Evolutionary conservation across 305 asterid species (phyloP).

Genomic region (Solanum chacoense): DNA sequence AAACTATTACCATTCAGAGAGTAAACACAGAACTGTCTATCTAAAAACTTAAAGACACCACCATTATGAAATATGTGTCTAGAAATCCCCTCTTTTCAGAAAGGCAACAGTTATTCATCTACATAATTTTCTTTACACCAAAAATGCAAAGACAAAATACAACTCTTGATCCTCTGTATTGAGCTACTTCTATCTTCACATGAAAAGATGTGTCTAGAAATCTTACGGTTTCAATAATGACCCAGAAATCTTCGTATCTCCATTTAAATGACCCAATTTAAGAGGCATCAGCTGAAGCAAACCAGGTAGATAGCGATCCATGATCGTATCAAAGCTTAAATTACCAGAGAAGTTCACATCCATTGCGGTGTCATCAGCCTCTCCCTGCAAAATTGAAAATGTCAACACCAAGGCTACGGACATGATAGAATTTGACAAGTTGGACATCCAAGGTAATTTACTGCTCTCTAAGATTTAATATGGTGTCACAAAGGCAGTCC

Average conservation of each 20-base stretch:
- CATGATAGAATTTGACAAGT: background rate
- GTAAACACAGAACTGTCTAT: background rate
- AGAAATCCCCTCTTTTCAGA: slow-evolving; percentile 15
- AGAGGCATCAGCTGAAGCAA: slow-evolving; percentile 69
- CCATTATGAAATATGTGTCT: background rate
- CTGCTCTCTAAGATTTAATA: background rate
- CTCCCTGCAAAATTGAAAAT: slow-evolving; percentile 57
- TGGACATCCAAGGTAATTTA: background rate
- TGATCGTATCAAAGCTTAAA: slow-evolving; percentile 70
- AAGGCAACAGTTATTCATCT: background rate
- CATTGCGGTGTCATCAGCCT: slow-evolving; percentile 90
- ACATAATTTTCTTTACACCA: background rate
- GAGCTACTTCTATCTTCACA: background rate
- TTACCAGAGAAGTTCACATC: slow-evolving; percentile 97
- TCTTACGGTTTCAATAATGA: slow-evolving; percentile 93
- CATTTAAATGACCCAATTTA: slow-evolving; percentile 80
- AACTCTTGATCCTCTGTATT: background rate
- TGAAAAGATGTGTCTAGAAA: slow-evolving; percentile 10
- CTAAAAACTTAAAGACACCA: background rate
- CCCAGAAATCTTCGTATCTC: slow-evolving; percentile 97
- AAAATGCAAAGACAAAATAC: background rate
- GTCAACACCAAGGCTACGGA: background rate
- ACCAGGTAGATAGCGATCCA: slow-evolving; percentile 85
- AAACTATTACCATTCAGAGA: slow-evolving; percentile 6
- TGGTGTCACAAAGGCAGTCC: background rate